Base-by-base conservation (phyloP, 768 basidiomycete genomes). In the Chlorophyllum brunneum region DNA sequence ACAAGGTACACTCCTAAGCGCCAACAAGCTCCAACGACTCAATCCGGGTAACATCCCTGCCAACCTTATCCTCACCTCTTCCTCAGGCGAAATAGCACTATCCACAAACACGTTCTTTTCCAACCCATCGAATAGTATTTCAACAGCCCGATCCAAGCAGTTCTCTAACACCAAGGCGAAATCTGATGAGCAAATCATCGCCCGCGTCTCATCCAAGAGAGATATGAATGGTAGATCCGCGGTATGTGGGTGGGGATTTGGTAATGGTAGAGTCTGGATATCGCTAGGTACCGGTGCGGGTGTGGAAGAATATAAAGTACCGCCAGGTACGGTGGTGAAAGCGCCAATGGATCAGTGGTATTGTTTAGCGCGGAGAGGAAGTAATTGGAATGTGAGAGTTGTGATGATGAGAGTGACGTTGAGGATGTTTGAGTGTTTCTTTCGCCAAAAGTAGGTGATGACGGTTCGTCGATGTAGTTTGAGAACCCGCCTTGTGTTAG, bases 41-140 rank as follows among this genome's bases (percentile, higher is more conserved):
- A 97, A 69, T 1, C 81, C 86, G 3, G 93, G 94, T 24, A 98
- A 68, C 58, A 95, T 68, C 4, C 85, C 83, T 11, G 92, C 95
- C 11, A 97, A 66, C 40, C 88, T 72, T 44, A 90, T 79, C 58
- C 78, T 75, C 43, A 75, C 64, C 24, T 77, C 78, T 38, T 74
- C 72, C 1, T 61, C 67, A 15, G 58, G 57, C 10, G 46, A 18
- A 53, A n/a, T 39, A 36, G 46, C 20, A 44, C 50, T 40, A 30
- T 53, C 62, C 13, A 69, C 65, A 61, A 90, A 94, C 22, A 91
- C 76, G 15, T 83, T 79, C 48, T 69, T 74, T 59, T 83, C 79
- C 33, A 97, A 71, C 5, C 81, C 79, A 0, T 74, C 72, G 54
- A 89, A 75, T 23, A 95, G 62, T 5, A 83, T 72, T 29, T 77